phyloP scores from a whole-genome alignment of 768 basidiomycete species.

The Leccinum disarticulatum region DNA sequence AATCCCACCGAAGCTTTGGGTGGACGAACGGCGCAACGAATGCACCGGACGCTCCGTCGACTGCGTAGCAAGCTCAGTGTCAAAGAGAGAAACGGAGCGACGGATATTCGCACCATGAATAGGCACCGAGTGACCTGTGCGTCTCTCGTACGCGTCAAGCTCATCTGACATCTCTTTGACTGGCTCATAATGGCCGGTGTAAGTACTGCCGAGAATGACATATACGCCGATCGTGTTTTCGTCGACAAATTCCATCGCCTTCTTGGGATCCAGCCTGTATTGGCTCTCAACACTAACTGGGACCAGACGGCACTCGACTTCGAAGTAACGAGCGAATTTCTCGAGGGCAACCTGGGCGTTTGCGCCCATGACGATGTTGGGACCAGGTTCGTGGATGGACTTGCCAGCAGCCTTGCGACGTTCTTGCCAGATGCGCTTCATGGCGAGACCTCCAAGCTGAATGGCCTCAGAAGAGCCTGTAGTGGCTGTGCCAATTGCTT shows the following conservation, averaged over 20 bases:
- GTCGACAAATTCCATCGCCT: conserved; percentile 62
- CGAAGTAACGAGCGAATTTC: conserved; percentile 68
- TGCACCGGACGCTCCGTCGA: conserved; percentile 61
- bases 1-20: conserved; percentile 59
- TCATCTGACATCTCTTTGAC: conserved; percentile 84
- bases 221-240: conserved; percentile 75
- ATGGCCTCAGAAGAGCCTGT: conserved; percentile 73
- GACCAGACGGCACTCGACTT: conserved; percentile 64
- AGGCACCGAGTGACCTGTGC: conserved; percentile 44
- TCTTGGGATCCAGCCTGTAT: conserved; percentile 73
- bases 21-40: conserved; percentile 63
- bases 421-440: conserved; percentile 72
- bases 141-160: conserved; percentile 54
- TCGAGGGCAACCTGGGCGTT: conserved; percentile 72
- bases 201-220: conserved; percentile 57
- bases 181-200: conserved; percentile 67
- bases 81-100: conserved; percentile 25
- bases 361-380: conserved; percentile 64
- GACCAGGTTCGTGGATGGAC: conserved; percentile 63
- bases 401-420: conserved; percentile 65
- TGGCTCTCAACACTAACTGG: conserved; percentile 67
- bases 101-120: conserved; percentile 34
- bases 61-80: conserved; percentile 21
- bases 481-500: conserved; percentile 68
- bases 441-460: conserved; percentile 68